phyloP scores from a whole-genome alignment of 2,329 filamentous ascomycete species.

The Immersiporthe knoxdaviesiana region DNA sequence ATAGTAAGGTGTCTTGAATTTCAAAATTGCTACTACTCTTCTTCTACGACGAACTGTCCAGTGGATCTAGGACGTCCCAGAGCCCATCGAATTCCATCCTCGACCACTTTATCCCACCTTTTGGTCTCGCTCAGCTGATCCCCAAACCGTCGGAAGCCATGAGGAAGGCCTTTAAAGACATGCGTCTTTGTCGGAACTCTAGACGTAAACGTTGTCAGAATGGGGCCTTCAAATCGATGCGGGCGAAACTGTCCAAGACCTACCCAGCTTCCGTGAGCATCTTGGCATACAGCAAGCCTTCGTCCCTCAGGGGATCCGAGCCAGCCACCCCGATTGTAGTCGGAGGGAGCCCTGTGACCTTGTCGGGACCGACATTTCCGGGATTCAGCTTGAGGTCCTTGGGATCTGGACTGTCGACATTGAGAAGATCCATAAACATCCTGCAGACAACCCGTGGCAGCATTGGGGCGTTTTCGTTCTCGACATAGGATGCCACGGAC shows the following conservation, averaged over 20 bases:
- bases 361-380: slow-evolving; percentile 36
- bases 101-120: slow-evolving; percentile 48
- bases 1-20: not conserved
- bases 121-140: slow-evolving; percentile 43
- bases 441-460: slow-evolving; percentile 44
- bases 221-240: not conserved
- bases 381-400: slow-evolving; percentile 46
- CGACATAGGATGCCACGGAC: slow-evolving; percentile 47
- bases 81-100: slow-evolving; percentile 48
- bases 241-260: slow-evolving; percentile 27
- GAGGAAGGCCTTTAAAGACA: slow-evolving; percentile 57
- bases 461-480: slow-evolving; percentile 54
- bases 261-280: slow-evolving; percentile 48
- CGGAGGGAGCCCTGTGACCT: slow-evolving; percentile 48
- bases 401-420: slow-evolving; percentile 33
- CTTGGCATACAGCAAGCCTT: slow-evolving; percentile 51
- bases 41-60: not conserved
- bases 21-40: not conserved
- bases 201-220: not conserved
- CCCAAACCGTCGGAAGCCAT: slow-evolving; percentile 50
- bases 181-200: slow-evolving; percentile 53
- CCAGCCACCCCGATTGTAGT: slow-evolving; percentile 51
- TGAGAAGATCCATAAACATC: slow-evolving; percentile 38
- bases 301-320: slow-evolving; percentile 52
- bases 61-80: slow-evolving; percentile 28